Base-by-base conservation (phyloP, 75 land plant species). In the Selaginella tamariscina region DNA sequence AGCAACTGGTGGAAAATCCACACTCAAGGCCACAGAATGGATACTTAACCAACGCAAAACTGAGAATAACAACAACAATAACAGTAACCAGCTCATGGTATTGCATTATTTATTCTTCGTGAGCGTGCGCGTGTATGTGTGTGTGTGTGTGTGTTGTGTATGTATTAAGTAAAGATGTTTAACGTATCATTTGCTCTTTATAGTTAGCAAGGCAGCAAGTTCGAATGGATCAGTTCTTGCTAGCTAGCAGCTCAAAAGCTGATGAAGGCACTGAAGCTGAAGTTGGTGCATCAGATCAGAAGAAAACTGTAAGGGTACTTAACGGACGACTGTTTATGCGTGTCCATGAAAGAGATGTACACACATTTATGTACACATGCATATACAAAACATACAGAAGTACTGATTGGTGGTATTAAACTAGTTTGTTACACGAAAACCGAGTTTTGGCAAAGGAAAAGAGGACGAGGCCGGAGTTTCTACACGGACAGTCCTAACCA, bases 21-120 rank as follows among this genome's bases (percentile, higher is more conserved):
- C 77, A 60, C 54, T 66, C 71, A 70, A 71, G 31, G 95, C 95
- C 71, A 77, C 87, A 49, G 95, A 89, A 30, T 89, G 94, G 94
- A 82, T 89, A 56, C 87, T 89, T 49, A 75, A 54, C 33, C 85
- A 78, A 15, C 29, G 74, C n/a, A 39, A 39, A 15, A 5, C 49
- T 5, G 49, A 39, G 5, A 15, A 15, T 5, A 39, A 5, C 49
- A 15, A 5, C 49, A 15, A 15, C 49, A 15, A 5, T 39, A 15
- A 15, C 11, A 39, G 15, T 39, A 15, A 5, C 49, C n/a, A n/a
- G n/a, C n/a, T n/a, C n/a, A n/a, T n/a, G 49, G 49, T 39, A 15
- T 39, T 39, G 49, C 49, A 39, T 15, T 39, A 39, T 15, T 39
- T 5, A 5, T 39, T 15, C 49, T 15, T 39, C 49, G 49, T 15